Evolutionary conservation across 306 rosid genomes (phyloP).

Genomic region (Leucaena leucocephala): DNA sequence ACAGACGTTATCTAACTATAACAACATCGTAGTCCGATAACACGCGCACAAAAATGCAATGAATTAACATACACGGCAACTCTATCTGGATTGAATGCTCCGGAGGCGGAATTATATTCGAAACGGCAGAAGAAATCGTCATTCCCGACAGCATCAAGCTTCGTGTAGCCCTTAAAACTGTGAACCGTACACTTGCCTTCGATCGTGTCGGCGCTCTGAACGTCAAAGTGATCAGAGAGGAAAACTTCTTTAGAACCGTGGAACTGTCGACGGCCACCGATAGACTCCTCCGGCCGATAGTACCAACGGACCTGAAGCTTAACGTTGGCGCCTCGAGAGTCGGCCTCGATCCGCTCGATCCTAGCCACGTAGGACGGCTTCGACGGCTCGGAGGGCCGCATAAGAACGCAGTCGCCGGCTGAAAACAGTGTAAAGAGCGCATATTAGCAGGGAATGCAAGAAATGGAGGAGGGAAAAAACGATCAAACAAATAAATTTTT

Average conservation of each 20-base stretch:
- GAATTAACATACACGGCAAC: slow-evolving; percentile 81
- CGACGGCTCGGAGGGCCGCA: slow-evolving; percentile 82
- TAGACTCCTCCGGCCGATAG: slow-evolving; percentile 97
- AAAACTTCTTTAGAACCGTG: slow-evolving; percentile 96
- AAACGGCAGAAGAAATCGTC: slow-evolving; percentile 99
- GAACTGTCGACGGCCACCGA: slow-evolving; percentile 98
- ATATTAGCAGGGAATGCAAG: not conserved
- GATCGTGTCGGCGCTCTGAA: slow-evolving; percentile 89
- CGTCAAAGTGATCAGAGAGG: slow-evolving; percentile 88
- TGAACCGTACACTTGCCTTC: slow-evolving; percentile 97
- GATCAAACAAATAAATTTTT: not conserved
- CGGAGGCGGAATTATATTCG: slow-evolving; percentile 90
- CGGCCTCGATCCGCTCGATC: slow-evolving; percentile 96
- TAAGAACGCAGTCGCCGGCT: slow-evolving; percentile 93
- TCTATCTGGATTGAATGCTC: slow-evolving; percentile 94
- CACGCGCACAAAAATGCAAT: not conserved
- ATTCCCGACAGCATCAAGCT: slow-evolving; percentile 96
- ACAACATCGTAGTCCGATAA: not conserved
- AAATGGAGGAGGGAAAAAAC: not conserved
- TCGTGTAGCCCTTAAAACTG: slow-evolving; percentile 83
- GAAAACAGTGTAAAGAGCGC: slow-evolving; percentile 16
- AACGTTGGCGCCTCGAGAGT: slow-evolving; percentile 88
- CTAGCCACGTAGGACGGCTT: slow-evolving; percentile 94
- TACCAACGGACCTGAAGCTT: slow-evolving; percentile 94
- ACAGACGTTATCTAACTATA: slow-evolving; percentile 2